Base-by-base conservation (phyloP, 805 yeast genomes). In the Millerago galiae region DNA sequence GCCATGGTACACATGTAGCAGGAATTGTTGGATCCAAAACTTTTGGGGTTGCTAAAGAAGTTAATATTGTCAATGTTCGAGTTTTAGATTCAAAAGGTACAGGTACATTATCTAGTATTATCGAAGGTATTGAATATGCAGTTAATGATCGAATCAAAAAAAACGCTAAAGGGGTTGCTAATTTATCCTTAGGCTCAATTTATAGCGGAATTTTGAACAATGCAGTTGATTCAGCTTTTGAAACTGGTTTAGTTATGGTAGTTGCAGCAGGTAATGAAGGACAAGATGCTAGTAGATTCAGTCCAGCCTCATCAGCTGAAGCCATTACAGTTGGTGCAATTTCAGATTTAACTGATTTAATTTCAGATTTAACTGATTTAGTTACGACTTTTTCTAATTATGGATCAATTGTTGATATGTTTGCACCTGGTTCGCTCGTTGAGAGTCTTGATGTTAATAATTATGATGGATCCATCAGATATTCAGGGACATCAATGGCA, bases 1-100 rank as follows among this genome's bases (percentile, higher is more conserved):
- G 96, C 0, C 97, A 89, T 61, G 97, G 96, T 0, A 87, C 96
- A 1, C 96, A 89, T 61, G 95, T 90, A 37, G 95, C 96, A 0
- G 96, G 96, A 3, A 66, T 87, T 11, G 74, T 87, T 42, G 96
- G 91, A 0, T 85, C 96, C 2, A 70, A 65, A 41, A 76, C 80
- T 2, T 89, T 68, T 64, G 97, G 97, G 7, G 93, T 87, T 3
- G 87, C 95, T 14, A 89, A 90, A 59, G 62, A 74, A 33, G 77
- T 75, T 13, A 67, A 68, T 9, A 56, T 89, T 8, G 67, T 84
- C 9, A 95, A 2, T 14, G 79, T 90, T 13, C 89, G 88, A 55
- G 89, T 85, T 1, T 65, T 88, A 38, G 77, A 79, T 49, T 60
- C 61, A 2, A 55, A 58, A 34, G 96, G 97, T 0, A 71, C 75